phyloP scores from a whole-genome alignment of 164 flowering plant species.

The Stephania cephalantha region DNA sequence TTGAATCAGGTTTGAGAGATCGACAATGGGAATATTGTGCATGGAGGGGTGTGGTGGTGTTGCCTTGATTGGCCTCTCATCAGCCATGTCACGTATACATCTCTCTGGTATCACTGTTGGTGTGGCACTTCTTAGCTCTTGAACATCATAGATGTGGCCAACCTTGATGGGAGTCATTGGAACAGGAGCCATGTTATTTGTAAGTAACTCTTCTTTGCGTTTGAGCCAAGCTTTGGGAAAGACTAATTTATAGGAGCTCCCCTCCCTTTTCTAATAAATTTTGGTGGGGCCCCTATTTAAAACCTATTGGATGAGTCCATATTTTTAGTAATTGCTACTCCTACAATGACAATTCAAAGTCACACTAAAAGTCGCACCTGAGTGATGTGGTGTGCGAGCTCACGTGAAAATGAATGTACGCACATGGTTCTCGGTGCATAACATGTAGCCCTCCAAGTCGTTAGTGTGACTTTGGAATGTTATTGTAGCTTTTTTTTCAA shows the following conservation, averaged over 20 bases:
- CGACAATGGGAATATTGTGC: conserved; percentile 49
- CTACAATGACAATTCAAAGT: no score
- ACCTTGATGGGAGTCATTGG: conserved; percentile 41
- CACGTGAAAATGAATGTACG: no score
- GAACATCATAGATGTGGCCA: conserved; percentile 78
- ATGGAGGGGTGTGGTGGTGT: conserved; percentile 7
- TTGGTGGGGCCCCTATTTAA: background rate
- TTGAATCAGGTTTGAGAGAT: conserved; percentile 46
- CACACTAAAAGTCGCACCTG: no score
- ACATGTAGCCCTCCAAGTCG: no score
- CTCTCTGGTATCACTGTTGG: conserved; percentile 51
- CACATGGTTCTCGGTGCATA: no score
- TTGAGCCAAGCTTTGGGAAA: background rate
- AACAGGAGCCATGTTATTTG: conserved; percentile 51
- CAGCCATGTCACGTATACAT: conserved; percentile 50
- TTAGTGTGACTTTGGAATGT: no score
- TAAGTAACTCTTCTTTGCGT: background rate
- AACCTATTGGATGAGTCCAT: no score
- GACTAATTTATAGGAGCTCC: background rate
- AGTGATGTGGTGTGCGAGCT: no score
- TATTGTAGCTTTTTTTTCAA: no score
- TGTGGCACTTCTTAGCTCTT: conserved; percentile 50
- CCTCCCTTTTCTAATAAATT: background rate
- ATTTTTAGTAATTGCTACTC: no score
- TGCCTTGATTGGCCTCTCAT: conserved; percentile 49